Base-by-base conservation (phyloP, 805 yeast genomes). In the Saccharomycopsis selenospora region DNA sequence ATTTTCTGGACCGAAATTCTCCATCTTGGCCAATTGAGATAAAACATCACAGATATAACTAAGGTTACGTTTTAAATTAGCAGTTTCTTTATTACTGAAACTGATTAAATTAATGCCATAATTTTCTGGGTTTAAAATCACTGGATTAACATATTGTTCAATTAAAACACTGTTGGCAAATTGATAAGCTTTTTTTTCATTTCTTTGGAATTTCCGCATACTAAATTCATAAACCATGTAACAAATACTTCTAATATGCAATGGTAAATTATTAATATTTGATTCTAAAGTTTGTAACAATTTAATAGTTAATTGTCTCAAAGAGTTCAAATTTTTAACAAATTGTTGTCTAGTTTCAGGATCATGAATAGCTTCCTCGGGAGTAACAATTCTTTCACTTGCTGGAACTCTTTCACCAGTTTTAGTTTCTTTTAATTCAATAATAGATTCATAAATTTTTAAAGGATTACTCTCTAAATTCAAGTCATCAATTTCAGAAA, bases 391-490 rank as follows among this genome's bases (percentile, higher is more conserved):
- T 14, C 36, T 29, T 27, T 47, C 44, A 25, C 49, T 45, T 8
- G 25, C 20, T 2, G 49, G 40, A 33, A 10, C 18, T 20, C 30
- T 47, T 30, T 26, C 29, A 58, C 55, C 55, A 20, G 47, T 36
- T 28, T 46, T 42, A 7, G 22, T 14, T 29, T 49, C 51, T 38
- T 52, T 41, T 11, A 4, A 28, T 6, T 13, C n/a, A 7, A 49
- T 43, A 13, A 40, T n/a, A 18, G 45, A 42, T 43, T 43, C 29
- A 22, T 76, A 76, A 24, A 85, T 81, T n/a, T 66, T 64, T 2
- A 76, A 61, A 2, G 99, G 98, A 61, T 90, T 85, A 48, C 91
- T 79, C 59, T 90, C 96, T 56, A 89, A 77, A 47, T 81, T 79
- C 7, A 81, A 61, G 6, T 66, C 67, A 13, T 64, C 60, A 23